Percentiles rank a stretch among this genome's conserved stretches.
Evolutionary conservation across 2,329 filamentous ascomycete species (phyloP).

Genomic region (Aureobasidium namibiae): DNA sequence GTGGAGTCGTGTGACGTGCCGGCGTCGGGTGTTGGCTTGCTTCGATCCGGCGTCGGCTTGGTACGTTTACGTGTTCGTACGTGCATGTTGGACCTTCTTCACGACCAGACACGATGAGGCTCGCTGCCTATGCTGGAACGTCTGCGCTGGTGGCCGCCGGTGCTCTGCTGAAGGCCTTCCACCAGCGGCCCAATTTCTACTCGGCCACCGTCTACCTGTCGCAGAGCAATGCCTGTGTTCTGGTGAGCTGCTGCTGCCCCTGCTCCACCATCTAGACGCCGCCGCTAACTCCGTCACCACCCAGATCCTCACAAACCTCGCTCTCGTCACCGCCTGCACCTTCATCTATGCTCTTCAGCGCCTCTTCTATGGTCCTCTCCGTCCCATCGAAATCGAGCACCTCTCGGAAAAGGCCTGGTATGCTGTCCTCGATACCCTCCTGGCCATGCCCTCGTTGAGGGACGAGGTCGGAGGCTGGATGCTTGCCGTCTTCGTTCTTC

Average conservation of each 20-base stretch:
- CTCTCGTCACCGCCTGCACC: slow-evolving; percentile 70
- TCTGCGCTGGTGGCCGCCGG: slow-evolving; percentile 76
- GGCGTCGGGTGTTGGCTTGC: neutral
- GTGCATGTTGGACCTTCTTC: neutral
- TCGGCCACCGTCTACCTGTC: slow-evolving; percentile 94
- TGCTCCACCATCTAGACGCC: neutral
- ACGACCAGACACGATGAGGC: slow-evolving; percentile 16
- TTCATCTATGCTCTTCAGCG: slow-evolving; percentile 83
- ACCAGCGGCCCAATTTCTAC: slow-evolving; percentile 96
- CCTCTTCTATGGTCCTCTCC: slow-evolving; percentile 80
- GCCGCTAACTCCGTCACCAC: slow-evolving; percentile 8
- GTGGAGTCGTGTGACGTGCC: neutral
- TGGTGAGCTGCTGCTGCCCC: slow-evolving; percentile 46
- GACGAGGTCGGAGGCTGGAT: slow-evolving; percentile 94
- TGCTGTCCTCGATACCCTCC: slow-evolving; percentile 88
- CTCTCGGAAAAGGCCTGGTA: slow-evolving; percentile 98
- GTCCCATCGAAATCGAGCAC: slow-evolving; percentile 92
- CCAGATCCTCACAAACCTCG: slow-evolving; percentile 84
- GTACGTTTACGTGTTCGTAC: slow-evolving; percentile 1
- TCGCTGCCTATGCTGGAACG: slow-evolving; percentile 26
- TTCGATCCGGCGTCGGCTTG: neutral
- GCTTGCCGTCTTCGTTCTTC: slow-evolving; percentile 86
- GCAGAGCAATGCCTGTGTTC: slow-evolving; percentile 89
- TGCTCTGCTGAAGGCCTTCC: slow-evolving; percentile 83
- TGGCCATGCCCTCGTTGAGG: slow-evolving; percentile 97